Evolutionary conservation across 257 asterid species (phyloP), one percentile per base, ranked within the genome.

Genomic region (Cordia subcordata): DNA sequence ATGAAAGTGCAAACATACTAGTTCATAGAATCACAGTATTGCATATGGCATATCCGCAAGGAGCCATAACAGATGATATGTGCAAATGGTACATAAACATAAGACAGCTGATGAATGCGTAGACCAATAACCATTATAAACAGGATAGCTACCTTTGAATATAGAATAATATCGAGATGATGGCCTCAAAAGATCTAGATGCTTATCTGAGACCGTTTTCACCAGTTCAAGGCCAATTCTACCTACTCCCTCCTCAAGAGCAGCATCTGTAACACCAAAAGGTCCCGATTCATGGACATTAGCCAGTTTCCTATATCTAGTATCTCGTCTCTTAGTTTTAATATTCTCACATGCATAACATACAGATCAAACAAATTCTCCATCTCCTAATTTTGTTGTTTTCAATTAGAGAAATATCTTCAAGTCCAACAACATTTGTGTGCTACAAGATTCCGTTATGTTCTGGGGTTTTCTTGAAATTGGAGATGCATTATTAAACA

Each of bases 151-250:
- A 88, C 96, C 98, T 91, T 82, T 91, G 69, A 78, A 85, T 58
- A 79, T 56, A 63, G 98, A 88, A 79, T 76, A 84, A 68, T 81
- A 84, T 72, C 98, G 94, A 69, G 94, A 72, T 44, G 98, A 82
- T 33, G 96, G 94, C 77, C 98, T 91, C 85, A 91, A 84, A 76
- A 91, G 95, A 79, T 91, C 93, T 72, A 84, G 86, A 79, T 88
- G 94, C 82, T 88, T 88, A 69, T 85, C 96, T 39, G 96, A 85
- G 75, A 78, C 84, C 67, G 94, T 80, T 75, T 75, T 84, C 75
- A 79, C 93, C 81, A 88, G 62, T 65, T 92, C 96, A 75, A 88
- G 80, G 53, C 74, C 84, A 77, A 74, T 84, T 76, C 75, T 81
- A 67, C 79, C 59, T 68, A 77, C 82, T 73, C 96, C 95, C 73